Conservation (phyloP, 2,329 filamentous ascomycete species). For the Paraconiothyrium sp. region DNA sequence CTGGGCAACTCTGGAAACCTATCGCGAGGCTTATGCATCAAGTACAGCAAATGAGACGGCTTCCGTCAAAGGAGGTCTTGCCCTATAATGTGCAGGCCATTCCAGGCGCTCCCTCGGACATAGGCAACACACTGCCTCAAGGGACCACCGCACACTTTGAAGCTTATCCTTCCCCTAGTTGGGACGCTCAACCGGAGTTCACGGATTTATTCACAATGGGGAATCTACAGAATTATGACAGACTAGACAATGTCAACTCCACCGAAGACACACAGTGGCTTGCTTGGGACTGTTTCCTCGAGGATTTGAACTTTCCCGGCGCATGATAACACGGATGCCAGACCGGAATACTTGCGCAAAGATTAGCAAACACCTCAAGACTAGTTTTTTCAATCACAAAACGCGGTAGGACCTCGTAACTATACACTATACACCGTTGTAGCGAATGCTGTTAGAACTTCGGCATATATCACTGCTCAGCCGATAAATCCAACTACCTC, state of each 20-base stretch:
- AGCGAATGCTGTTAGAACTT: not conserved
- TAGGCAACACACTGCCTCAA: not conserved
- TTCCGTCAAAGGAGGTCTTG: not conserved
- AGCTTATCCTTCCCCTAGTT: not conserved
- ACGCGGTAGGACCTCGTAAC: too few relatives aligned
- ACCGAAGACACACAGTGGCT: not conserved
- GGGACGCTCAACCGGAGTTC: not conserved
- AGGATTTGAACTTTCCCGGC: slow-evolving; percentile 7
- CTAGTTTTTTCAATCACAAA: too few relatives aligned
- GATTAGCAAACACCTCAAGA: too few relatives aligned
- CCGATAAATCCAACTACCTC: slow-evolving; percentile 2
- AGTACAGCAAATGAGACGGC: slow-evolving; percentile 12
- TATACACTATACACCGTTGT: too few relatives aligned
- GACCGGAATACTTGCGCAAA: too few relatives aligned
- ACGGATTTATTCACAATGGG: not conserved
- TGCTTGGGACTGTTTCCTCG: slow-evolving; percentile 16
- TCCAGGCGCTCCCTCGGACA: not conserved
- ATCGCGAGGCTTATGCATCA: slow-evolving; percentile 25
- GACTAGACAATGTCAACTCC: not conserved
- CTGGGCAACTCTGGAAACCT: slow-evolving; percentile 26
- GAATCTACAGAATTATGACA: not conserved
- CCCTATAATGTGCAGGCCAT: not conserved
- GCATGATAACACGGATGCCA: not conserved
- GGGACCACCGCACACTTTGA: not conserved
- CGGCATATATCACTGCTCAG: not conserved